These are phyloP conservation scores for Pyrenophora tritici-repentis DNA, from an alignment of 2,329 filamentous ascomycete species.

Conservation along the genomic window DNA sequence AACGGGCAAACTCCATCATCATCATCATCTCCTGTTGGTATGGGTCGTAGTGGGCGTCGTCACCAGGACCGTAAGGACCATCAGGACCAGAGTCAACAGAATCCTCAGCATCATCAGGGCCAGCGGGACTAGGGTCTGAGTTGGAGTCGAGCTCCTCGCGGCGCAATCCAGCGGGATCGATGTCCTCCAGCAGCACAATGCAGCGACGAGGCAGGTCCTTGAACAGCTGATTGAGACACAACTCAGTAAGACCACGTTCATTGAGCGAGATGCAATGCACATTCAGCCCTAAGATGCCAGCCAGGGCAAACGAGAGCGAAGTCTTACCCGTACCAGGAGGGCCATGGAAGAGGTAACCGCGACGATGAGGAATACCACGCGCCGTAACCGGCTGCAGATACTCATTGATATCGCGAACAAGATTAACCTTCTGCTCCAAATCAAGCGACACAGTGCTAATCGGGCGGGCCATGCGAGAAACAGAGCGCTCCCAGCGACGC, in stretches of 20 bases:
- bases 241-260: constrained; percentile 75
- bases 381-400: constrained; percentile 73
- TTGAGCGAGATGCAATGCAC: constrained; percentile 54
- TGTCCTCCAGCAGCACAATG: constrained; percentile 54
- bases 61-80: no score
- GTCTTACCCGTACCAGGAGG: constrained; percentile 82
- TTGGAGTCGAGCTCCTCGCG: constrained; percentile 29
- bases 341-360: constrained; percentile 81
- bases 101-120: no score
- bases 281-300: constrained; percentile 54
- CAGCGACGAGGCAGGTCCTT: constrained; percentile 51
- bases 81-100: no score
- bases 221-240: constrained; percentile 59
- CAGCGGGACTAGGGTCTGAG: no score
- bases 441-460: constrained; percentile 79
- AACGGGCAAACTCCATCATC: no score
- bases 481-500: constrained; percentile 48
- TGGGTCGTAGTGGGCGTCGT: no score
- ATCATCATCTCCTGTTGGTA: no score
- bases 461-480: constrained; percentile 66
- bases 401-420: constrained; percentile 76
- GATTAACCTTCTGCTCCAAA: constrained; percentile 64
- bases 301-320: constrained; percentile 46
- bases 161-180: constrained; percentile 54
- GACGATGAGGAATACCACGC: constrained; percentile 81